Conservation (phyloP, 2,329 filamentous ascomycete genomes). For the Periconia sp. region DNA sequence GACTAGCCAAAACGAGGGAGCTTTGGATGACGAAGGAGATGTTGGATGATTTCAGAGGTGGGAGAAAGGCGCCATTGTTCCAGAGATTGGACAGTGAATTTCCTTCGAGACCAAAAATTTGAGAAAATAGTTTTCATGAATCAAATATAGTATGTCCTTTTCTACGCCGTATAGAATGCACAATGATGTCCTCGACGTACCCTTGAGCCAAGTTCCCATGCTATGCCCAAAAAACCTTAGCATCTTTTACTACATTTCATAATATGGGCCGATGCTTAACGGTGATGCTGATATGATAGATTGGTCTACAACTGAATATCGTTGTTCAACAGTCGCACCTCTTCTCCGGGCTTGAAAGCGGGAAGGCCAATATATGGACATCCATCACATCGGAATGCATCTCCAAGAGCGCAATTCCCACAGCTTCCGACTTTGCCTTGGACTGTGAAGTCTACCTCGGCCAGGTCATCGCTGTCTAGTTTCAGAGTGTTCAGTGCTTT, state of each 20-base stretch:
- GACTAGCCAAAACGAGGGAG: conserved; percentile 53
- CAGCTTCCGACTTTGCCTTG: conserved; percentile 95
- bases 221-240: too few species aligned
- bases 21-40: conserved; percentile 59
- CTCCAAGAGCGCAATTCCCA: conserved; percentile 90
- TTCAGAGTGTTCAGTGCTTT: conserved; percentile 69
- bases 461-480: conserved; percentile 77
- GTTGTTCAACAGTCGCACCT: conserved; percentile 86
- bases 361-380: conserved; percentile 91
- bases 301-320: conserved; percentile 74
- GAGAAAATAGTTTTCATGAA: too few species aligned
- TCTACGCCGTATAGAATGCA: too few species aligned
- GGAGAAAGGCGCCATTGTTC: conserved; percentile 45
- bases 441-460: conserved; percentile 96
- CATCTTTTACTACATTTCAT: too few species aligned
- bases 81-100: conserved; percentile 27
- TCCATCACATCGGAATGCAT: conserved; percentile 71
- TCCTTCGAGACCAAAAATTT: conserved; percentile 31
- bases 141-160: too few species aligned
- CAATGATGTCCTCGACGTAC: too few species aligned
- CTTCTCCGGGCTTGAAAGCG: conserved; percentile 95
- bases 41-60: conserved; percentile 56
- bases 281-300: too few species aligned
- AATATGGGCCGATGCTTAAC: background rate
- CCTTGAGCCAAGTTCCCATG: too few species aligned